A percentile compares a stretch with the other conserved stretches of the same genome.
These are phyloP conservation scores for Emydomyces testavorans DNA, from an alignment of 2,329 filamentous ascomycete species.

Conservation along the genomic window DNA sequence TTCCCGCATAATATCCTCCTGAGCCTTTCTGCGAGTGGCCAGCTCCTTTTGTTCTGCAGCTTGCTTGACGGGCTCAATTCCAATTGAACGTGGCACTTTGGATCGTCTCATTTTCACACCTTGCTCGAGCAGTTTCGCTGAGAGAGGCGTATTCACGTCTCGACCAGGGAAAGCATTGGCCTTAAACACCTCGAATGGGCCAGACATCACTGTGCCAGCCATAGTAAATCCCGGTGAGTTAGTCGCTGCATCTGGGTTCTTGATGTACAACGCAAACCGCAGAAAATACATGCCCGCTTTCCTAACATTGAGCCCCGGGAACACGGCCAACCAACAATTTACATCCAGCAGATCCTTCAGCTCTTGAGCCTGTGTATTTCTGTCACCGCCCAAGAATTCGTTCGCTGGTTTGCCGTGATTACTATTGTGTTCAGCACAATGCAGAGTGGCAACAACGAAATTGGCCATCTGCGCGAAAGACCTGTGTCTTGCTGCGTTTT, in stretches of 20 bases:
- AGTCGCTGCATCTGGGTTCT: neutral
- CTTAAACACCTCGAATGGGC: neutral
- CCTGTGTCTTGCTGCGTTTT: too few relatives aligned
- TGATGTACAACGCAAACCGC: neutral
- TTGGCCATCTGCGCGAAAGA: neutral
- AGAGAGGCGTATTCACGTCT: neutral
- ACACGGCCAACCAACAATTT: neutral
- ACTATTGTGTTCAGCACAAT: neutral
- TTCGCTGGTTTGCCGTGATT: neutral
- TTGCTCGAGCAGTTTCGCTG: neutral
- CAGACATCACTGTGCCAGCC: neutral
- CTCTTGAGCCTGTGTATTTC: neutral
- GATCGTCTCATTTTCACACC: neutral
- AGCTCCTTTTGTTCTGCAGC: neutral
- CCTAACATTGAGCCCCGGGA: neutral
- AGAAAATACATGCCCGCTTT: neutral
- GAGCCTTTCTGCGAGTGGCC: too few relatives aligned
- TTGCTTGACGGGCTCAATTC: neutral
- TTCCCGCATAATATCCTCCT: too few relatives aligned
- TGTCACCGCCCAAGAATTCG: neutral
- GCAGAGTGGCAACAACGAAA: neutral
- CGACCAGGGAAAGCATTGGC: neutral
- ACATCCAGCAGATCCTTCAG: neutral
- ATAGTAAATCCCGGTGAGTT: neutral
- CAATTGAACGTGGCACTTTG: neutral